Base-by-base conservation (phyloP, 352 stramenopile species). In the Detonula confervacea region DNA sequence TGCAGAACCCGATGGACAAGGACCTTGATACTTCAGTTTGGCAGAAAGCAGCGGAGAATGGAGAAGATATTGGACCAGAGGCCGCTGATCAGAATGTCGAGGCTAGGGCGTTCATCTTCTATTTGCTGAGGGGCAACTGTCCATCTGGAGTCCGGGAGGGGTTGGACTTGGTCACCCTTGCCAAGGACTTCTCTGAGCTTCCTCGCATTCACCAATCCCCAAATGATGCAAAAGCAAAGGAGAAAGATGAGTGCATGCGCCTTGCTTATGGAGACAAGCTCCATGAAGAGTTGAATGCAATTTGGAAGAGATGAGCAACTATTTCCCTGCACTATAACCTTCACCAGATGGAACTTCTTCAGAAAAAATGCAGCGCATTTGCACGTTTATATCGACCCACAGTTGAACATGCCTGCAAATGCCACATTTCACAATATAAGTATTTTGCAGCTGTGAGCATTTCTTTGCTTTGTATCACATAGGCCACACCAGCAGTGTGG, bases 221-320 rank as follows among this genome's bases (percentile, higher is more conserved):
- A 29, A 49, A 64, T 24, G 51, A 56, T 20, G 49, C 11, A 12
- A 55, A 65, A 18, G 25, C 51, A 2, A 49, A 61, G 46, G 62
- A 71, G n/a, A 71, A 61, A 22, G 46, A 60, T 61, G 62, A 70
- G 18, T 69, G 60, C 20, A 20, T 56, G 60, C 60, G 60, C 9
- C 24, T 49, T 22, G 37, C 60, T 24, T 33, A 22, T 29, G 39
- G 60, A 24, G 37, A 55, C 20, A 69, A 69, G 60, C 47, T 27
- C 7, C 61, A 70, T 33, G 39, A 56, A 5, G 60, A 69, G 20
- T 18, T 69, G 9, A 56, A 69, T 61, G 14, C 29, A 49, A 49
- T 65, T 39, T 24, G n/a, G 9, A 65, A 47, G 29, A 49, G 29
- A n/a, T n/a, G n/a, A n/a, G n/a, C n/a, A n/a, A n/a, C n/a, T n/a